phyloP scores from a whole-genome alignment of 1,139 yeast species.

The Geotrichum australiense region DNA sequence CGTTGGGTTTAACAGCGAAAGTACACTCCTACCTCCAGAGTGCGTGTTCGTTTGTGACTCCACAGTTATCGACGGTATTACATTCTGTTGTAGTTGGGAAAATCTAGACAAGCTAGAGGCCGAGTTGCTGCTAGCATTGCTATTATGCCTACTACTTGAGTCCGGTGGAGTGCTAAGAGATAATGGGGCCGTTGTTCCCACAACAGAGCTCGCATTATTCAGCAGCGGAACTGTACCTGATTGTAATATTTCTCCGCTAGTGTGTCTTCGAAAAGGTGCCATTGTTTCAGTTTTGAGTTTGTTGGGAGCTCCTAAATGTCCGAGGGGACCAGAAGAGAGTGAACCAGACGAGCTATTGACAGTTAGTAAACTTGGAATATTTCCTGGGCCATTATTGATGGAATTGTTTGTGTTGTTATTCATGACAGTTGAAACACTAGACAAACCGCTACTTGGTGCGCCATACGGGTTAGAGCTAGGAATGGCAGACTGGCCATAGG shows the following conservation, averaged over 20 bases:
- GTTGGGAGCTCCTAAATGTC: constrained; percentile 5
- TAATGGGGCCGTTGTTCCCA: constrained; percentile 6
- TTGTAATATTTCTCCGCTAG: constrained; percentile 15
- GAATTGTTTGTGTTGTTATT: not conserved
- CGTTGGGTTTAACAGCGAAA: constrained; percentile 11
- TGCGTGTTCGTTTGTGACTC: constrained; percentile 2
- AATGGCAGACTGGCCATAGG: constrained; percentile 15
- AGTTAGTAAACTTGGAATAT: not conserved
- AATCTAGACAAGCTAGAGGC: constrained; percentile 3
- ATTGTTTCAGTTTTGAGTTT: constrained; percentile 16
- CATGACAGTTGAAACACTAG: constrained; percentile 1
- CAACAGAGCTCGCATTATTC: not conserved
- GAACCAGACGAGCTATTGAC: not conserved
- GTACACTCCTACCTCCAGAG: constrained; percentile 13
- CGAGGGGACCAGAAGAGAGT: too few species aligned
- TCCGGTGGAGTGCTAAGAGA: constrained; percentile 16
- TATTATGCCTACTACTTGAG: constrained; percentile 16
- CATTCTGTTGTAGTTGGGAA: too few species aligned
- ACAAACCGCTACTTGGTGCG: constrained; percentile 1
- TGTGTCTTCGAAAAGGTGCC: constrained; percentile 18
- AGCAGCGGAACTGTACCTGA: not conserved
- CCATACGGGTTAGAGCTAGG: constrained; percentile 19
- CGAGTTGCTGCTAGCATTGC: constrained; percentile 16
- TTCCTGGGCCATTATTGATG: not conserved
- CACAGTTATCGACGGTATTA: too few species aligned